Evolutionary conservation across 2,329 filamentous ascomycete genomes (phyloP).

Genomic region (Aspergillus sp.): DNA sequence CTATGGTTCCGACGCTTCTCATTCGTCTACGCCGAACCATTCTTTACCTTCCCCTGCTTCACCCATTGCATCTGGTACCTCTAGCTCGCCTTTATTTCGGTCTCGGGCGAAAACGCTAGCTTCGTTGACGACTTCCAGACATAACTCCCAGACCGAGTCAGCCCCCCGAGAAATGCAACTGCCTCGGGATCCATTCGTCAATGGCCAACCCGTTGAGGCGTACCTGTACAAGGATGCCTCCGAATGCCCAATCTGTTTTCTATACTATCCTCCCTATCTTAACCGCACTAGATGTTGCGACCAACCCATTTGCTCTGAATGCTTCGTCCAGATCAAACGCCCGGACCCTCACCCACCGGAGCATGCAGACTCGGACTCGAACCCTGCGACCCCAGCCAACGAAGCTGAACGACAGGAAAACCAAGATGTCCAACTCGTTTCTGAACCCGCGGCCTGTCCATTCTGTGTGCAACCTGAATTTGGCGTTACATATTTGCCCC

Average conservation of each 20-base stretch:
- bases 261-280: slow-evolving; percentile 91
- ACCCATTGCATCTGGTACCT: slow-evolving; percentile 51
- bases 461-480: slow-evolving; percentile 96
- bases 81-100: slow-evolving; percentile 65
- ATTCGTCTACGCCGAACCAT: slow-evolving; percentile 63
- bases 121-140: slow-evolving; percentile 73
- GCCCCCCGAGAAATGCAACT: slow-evolving; percentile 75
- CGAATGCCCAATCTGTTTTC: slow-evolving; percentile 95
- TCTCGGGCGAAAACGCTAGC: slow-evolving; percentile 87
- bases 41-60: slow-evolving; percentile 60
- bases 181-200: slow-evolving; percentile 81
- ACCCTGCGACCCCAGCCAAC: slow-evolving; percentile 30
- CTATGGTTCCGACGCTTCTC: slow-evolving; percentile 71
- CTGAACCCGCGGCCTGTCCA: slow-evolving; percentile 86
- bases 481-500: slow-evolving; percentile 90
- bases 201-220: slow-evolving; percentile 90
- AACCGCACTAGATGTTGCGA: slow-evolving; percentile 95
- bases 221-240: slow-evolving; percentile 86
- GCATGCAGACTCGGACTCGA: slow-evolving; percentile 56
- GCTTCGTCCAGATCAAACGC: slow-evolving; percentile 97
- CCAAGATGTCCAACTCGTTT: slow-evolving; percentile 68
- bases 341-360: slow-evolving; percentile 88
- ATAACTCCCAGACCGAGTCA: slow-evolving; percentile 70
- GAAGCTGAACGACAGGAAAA: slow-evolving; percentile 35
- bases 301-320: slow-evolving; percentile 95